Percentiles rank a stretch among this genome's conserved stretches.
Evolutionary conservation across 2,329 filamentous ascomycete genomes (phyloP).

Genomic region (Tolypocladium nubicola): DNA sequence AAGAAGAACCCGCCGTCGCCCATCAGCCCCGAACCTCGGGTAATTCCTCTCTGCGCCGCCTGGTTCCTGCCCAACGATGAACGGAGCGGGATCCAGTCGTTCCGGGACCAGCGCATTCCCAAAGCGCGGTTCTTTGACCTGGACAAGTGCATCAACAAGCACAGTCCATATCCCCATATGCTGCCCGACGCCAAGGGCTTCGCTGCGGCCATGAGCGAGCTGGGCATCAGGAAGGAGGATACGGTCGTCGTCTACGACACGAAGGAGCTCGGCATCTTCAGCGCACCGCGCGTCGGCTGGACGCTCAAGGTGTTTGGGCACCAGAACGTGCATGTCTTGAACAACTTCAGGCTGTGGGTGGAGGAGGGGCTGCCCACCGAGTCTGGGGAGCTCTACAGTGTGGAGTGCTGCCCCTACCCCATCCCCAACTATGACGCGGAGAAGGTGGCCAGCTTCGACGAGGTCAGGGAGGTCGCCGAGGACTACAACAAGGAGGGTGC

Average conservation of each 20-base stretch:
- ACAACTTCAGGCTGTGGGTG: slow-evolving; percentile 95
- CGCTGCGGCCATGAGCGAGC: slow-evolving; percentile 73
- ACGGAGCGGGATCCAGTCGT: slow-evolving; percentile 70
- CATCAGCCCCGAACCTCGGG: slow-evolving; percentile 70
- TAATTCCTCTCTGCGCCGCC: slow-evolving; percentile 81
- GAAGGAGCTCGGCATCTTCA: slow-evolving; percentile 86
- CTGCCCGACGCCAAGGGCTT: slow-evolving; percentile 74
- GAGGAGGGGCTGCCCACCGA: slow-evolving; percentile 74
- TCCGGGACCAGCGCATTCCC: slow-evolving; percentile 74
- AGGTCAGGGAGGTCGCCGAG: slow-evolving; percentile 66
- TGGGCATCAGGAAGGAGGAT: slow-evolving; percentile 82
- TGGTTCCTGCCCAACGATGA: slow-evolving; percentile 96
- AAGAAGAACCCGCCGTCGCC: slow-evolving; percentile 70
- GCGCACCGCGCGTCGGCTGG: slow-evolving; percentile 88
- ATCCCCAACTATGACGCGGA: slow-evolving; percentile 49
- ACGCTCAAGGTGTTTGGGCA: slow-evolving; percentile 88
- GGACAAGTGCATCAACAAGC: slow-evolving; percentile 79
- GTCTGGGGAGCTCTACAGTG: slow-evolving; percentile 60
- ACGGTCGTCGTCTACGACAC: slow-evolving; percentile 90
- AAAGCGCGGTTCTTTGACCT: slow-evolving; percentile 93
- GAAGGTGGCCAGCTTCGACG: slow-evolving; percentile 71
- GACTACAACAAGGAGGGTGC: slow-evolving; percentile 74
- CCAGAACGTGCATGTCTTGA: slow-evolving; percentile 74
- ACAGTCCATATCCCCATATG: slow-evolving; percentile 93
- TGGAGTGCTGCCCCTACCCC: slow-evolving; percentile 54